Evolutionary conservation across 345 rosid genomes (phyloP), one percentile per base, ranked within the genome.

Genomic region (Eucalyptus dawsonii): DNA sequence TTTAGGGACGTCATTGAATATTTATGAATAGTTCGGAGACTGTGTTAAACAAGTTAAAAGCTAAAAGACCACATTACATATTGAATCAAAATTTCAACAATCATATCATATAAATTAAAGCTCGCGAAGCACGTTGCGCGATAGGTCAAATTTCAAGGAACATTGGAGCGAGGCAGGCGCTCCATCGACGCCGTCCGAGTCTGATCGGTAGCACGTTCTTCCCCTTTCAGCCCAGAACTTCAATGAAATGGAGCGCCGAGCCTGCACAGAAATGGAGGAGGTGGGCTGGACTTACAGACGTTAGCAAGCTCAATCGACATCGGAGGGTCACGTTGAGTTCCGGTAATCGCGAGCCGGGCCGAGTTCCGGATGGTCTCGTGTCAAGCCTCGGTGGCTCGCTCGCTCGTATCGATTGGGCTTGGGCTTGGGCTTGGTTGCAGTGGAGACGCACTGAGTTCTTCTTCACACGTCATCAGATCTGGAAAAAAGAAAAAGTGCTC

Each of bases 81-180:
- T 5, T 25, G 0, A 0, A 22, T 0, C 6, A 56, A 22, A 56
- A 24, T 56, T 56, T 0, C 0, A 56, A 15, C 3, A 51, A 51
- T 5, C 7, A 13, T 0, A 27, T 27, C 13, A 6, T 25, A 65
- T 2, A 65, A 65, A 14, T 29, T 7, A 29, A 4, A 65, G 0
- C 6, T 29, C 1, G 8, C 0, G 0, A 4, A 1, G 0, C 9
- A 29, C 37, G n/a, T 62, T 7, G 0, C 5, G 0, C 4, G 0
- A 11, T 11, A 11, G 2, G 5, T 21, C 7, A 14, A n/a, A 65
- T 4, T 29, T 29, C 8, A 3, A 8, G 34, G 1, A 8, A 4
- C 37, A 31, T 2, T 8, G 6, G 8, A 15, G 76, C 6, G 5
- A 67, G 76, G 76, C 37, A n/a, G 76, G 21, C 34, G 37, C 37